Percentiles rank a stretch among this genome's conserved stretches.
These are phyloP conservation scores for Trichoderma polysporum DNA, from an alignment of 2,329 filamentous ascomycete genomes.

Conservation along the genomic window DNA sequence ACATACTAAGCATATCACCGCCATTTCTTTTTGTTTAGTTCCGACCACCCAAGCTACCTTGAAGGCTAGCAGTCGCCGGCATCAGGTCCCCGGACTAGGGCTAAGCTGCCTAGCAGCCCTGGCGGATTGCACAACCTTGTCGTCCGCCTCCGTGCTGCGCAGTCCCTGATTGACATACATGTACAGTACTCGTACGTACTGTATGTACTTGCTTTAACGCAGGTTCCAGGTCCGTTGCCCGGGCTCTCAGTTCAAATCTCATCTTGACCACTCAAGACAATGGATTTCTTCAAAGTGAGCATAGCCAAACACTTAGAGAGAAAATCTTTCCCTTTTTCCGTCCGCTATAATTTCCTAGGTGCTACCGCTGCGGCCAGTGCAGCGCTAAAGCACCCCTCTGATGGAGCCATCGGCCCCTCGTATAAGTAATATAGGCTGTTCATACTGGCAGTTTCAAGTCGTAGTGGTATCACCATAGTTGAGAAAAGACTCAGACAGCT, in stretches of 20 bases:
- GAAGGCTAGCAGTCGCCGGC: slow-evolving; percentile 18
- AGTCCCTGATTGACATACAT: background rate
- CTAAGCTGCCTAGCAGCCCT: slow-evolving; percentile 7
- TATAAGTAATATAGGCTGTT: slow-evolving; percentile 11
- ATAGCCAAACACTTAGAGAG: background rate
- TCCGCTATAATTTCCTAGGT: background rate
- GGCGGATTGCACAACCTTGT: slow-evolving; percentile 1
- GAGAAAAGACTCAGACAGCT: background rate
- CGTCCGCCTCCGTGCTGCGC: background rate
- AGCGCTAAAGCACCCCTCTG: slow-evolving; percentile 2
- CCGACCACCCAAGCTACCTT: background rate
- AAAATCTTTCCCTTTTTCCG: background rate
- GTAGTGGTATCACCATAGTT: background rate
- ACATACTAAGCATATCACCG: slow-evolving; percentile 13
- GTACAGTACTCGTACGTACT: background rate
- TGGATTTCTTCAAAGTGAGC: background rate
- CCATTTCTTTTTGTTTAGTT: slow-evolving; percentile 8
- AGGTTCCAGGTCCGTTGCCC: slow-evolving; percentile 1
- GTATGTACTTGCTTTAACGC: background rate
- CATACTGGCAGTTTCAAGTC: background rate
- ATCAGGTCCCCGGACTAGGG: slow-evolving; percentile 17
- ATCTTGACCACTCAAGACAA: background rate
- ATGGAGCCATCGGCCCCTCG: background rate
- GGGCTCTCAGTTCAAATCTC: background rate
- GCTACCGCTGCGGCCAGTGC: background rate